Evolutionary conservation across 441 rosid species (phyloP), one percentile per base, ranked within the genome.

Genomic region (Breynia disticha): DNA sequence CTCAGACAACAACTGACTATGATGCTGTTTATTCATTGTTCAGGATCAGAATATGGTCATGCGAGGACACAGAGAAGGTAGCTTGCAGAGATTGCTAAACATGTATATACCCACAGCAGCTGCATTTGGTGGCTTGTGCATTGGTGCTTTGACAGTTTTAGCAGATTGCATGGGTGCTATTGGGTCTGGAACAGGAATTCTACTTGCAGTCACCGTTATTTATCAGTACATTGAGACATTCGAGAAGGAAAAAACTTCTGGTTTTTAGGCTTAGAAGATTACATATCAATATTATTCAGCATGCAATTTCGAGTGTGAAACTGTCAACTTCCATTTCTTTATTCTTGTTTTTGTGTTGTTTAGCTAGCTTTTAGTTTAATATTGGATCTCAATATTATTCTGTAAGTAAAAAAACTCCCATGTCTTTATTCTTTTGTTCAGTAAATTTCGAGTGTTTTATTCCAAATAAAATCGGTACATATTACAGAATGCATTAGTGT

Each of bases 21-120:
- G 43, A 37, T 6, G 41, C 43, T 32, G 22, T 48, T 11, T 52
- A 4, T 10, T 49, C 22, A 32, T 48, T 58, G 13, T 70, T 20
- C 73, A 87, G 96, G 96, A 87, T 67, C 96, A 84, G 80, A 94
- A 84, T 80, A 84, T 87, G 96, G 88, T 84, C 59, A 87, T 87
- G 94, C 94, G 94, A 0, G 96, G 96, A 16, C 96, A 87, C 41
- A 78, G 96, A 38, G 94, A 84, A 49, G 83, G 94, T 0, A 87
- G 80, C 72, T 69, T 87, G 9, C 90, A 84, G 65, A 87, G 80
- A 59, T 94, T 84, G 68, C 65, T 87, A 65, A 84, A 84, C 66
- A 81, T 94, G 57, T 87, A 87, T 63, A 87, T 87, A 50, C 96
- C 95, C 19, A 85, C 90, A 0, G 95, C 95, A 3, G 95, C 95